These are phyloP conservation scores for Talaromyces islandicus DNA, from an alignment of 2,329 filamentous ascomycete genomes.

Conservation along the genomic window DNA sequence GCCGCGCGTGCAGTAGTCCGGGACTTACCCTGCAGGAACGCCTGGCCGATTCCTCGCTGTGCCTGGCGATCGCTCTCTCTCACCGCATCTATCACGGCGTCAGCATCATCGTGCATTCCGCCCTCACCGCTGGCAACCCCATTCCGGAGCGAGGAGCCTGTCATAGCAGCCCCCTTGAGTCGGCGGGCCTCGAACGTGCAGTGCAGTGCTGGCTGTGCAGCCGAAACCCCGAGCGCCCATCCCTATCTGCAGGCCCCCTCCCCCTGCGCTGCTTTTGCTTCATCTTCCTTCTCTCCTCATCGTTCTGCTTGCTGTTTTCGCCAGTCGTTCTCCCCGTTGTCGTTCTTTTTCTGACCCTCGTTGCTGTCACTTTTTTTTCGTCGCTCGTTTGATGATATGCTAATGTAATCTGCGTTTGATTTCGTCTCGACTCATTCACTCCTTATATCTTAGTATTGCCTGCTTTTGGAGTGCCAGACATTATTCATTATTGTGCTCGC, in stretches of 20 bases:
- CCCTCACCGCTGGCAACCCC: slow-evolving; percentile 12
- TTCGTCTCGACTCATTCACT: neutral
- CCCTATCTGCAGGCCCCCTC: neutral
- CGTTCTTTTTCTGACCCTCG: slow-evolving; percentile 11
- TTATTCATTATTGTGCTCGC: neutral
- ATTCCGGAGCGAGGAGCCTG: slow-evolving; percentile 12
- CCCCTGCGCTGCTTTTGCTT: slow-evolving; percentile 4
- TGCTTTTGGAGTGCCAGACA: neutral
- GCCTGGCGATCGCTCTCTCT: neutral
- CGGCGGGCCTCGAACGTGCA: slow-evolving; percentile 9
- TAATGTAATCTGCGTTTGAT: slow-evolving; percentile 9
- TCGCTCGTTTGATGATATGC: slow-evolving; percentile 3
- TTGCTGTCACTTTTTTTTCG: slow-evolving; percentile 9
- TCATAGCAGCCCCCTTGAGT: slow-evolving; percentile 7
- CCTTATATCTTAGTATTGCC: neutral
- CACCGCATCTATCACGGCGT: slow-evolving; percentile 1
- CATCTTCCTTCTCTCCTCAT: slow-evolving; percentile 3
- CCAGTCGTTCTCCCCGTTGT: slow-evolving; percentile 12
- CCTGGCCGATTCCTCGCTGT: neutral
- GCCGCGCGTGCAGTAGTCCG: neutral
- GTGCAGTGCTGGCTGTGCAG: neutral
- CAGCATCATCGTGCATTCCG: slow-evolving; percentile 4
- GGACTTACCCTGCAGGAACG: slow-evolving; percentile 4
- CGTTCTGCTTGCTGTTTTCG: slow-evolving; percentile 8
- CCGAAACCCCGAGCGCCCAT: slow-evolving; percentile 6